Evolutionary conservation across 495 filamentous ascomycete species (phyloP).

Genomic region (Penicillium cosmopolitanum): DNA sequence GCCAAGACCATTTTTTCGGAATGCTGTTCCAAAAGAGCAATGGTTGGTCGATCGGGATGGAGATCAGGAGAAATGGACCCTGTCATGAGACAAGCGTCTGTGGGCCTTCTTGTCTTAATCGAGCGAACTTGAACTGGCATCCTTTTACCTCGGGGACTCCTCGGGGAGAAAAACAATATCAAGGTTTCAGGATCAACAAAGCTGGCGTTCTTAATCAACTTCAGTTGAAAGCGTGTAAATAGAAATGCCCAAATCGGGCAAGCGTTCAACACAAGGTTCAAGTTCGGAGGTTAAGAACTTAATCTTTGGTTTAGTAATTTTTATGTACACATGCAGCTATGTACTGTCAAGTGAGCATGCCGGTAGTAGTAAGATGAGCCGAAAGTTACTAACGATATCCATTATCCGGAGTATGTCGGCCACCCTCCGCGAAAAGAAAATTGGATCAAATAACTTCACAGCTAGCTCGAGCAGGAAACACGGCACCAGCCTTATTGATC

Average conservation of each 20-base stretch:
- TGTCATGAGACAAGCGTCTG: neutral
- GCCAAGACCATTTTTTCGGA: neutral
- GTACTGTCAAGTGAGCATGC: too few relatives aligned
- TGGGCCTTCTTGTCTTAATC: neutral
- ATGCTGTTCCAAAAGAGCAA: neutral
- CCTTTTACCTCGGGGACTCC: too few relatives aligned
- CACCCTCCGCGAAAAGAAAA: neutral
- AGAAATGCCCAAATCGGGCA: neutral
- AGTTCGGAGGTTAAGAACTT: too few relatives aligned
- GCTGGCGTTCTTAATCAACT: neutral
- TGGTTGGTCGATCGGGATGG: neutral
- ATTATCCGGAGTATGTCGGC: neutral
- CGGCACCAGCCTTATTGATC: slow-evolving; percentile 6
- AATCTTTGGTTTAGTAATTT: too few relatives aligned
- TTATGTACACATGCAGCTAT: too few relatives aligned
- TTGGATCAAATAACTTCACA: slow-evolving; percentile 1
- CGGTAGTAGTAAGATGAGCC: neutral
- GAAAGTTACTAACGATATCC: neutral
- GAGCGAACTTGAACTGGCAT: too few relatives aligned
- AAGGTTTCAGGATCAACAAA: slow-evolving; percentile 4
- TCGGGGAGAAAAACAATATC: neutral
- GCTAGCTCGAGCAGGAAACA: neutral
- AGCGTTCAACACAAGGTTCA: too few relatives aligned
- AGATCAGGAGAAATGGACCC: slow-evolving; percentile 1
- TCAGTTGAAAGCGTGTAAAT: neutral